Base-by-base conservation (phyloP, 306 rosid species). In the Dryas octopetala region DNA sequence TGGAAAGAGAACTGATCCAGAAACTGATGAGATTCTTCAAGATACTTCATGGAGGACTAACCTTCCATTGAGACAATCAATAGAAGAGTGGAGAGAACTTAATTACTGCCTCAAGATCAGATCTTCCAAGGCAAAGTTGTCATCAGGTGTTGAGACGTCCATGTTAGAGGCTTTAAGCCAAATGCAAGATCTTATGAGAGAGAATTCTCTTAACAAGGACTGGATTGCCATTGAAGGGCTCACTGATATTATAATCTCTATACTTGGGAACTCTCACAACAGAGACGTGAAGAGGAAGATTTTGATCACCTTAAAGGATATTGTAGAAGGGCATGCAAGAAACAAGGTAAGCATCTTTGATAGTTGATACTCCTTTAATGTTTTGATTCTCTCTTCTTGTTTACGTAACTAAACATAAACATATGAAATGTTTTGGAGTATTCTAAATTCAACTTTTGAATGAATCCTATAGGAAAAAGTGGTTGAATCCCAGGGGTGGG, bases 11-110 rank as follows among this genome's bases (percentile, higher is more conserved):
- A 88, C 76, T 11, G 96, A 92, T 67, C 96, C 97, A 0, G 84
- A 88, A 77, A 90, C 96, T 17, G 62, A 76, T 43, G 89, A 85
- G 80, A 67, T 79, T 69, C 96, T 92, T 10, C 86, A 87, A 82
- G 89, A 92, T 74, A 81, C 77, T 48, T 71, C 84, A 16, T 80
- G 88, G 74, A 69, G 93, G 82, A 75, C 92, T 66, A 92, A 92
- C 62, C 82, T 84, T 83, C 87, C 89, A 1, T 76, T 92, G 64
- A 90, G 93, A 76, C 90, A 84, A 59, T 90, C 97, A 32, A 92
- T 92, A 38, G 88, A 90, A 76, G 97, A 92, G 83, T 92, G 97
- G 97, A 84, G 88, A 81, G 96, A 92, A 80, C 91, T 79, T 58
- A 90, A 88, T 78, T 88, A 88, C 74, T 88, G 93, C 76, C 91